Evolutionary conservation across 805 yeast genomes (phyloP).

Genomic region (Myxozyma neotropica): DNA sequence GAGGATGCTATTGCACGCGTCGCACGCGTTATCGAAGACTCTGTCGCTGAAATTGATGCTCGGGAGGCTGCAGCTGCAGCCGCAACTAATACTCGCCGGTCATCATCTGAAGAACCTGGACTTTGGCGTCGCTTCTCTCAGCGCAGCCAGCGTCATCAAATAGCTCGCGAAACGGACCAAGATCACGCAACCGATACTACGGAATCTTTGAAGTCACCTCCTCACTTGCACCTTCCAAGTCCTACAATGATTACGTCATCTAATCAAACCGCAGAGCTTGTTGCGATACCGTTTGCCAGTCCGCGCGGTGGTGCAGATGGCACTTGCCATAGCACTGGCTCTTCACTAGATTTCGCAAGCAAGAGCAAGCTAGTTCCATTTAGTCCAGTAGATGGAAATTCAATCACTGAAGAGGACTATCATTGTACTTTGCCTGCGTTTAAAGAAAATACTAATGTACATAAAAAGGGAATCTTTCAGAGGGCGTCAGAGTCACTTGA

Average conservation of each 20-base stretch:
- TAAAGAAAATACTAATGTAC: background rate
- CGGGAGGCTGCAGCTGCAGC: slow-evolving; percentile 8
- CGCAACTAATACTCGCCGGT: background rate
- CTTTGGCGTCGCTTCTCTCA: slow-evolving; percentile 12
- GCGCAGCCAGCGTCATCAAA: background rate
- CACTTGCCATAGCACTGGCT: background rate
- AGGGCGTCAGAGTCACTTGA: background rate
- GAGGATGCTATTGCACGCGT: slow-evolving; percentile 21
- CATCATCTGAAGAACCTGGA: background rate
- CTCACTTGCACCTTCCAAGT: slow-evolving; percentile 16
- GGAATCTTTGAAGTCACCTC: background rate
- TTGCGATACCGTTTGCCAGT: slow-evolving; percentile 21
- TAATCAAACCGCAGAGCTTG: slow-evolving; percentile 16
- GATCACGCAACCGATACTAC: background rate
- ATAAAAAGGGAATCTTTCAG: background rate
- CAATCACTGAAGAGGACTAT: slow-evolving; percentile 9
- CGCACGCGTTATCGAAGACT: slow-evolving; percentile 3
- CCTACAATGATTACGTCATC: slow-evolving; percentile 18
- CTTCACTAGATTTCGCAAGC: background rate
- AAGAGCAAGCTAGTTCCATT: background rate
- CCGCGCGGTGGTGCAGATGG: background rate
- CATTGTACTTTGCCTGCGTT: background rate
- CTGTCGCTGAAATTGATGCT: slow-evolving; percentile 12
- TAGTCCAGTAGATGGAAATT: slow-evolving; percentile 8
- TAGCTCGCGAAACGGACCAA: background rate